Percentiles rank a stretch among this genome's conserved stretches.
Conservation (phyloP, 2,329 filamentous ascomycete genomes). For the Colletotrichum trifolii region DNA sequence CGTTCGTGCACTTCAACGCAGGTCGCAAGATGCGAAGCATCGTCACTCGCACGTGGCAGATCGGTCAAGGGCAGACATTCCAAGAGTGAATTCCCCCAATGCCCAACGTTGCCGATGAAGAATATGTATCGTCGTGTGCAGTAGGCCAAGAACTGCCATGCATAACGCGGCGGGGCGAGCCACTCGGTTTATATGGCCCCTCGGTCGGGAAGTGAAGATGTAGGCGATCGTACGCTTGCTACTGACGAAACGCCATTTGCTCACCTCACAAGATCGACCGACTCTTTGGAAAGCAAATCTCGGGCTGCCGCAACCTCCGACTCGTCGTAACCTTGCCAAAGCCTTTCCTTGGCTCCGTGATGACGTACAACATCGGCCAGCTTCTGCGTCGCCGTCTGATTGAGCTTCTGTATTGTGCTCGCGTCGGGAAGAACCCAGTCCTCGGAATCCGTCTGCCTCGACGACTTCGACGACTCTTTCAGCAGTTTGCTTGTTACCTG, state of each 20-base stretch:
- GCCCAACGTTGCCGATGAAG: conserved; percentile 8
- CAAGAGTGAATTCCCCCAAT: conserved; percentile 22
- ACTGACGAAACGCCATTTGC: background rate
- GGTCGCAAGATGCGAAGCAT: background rate
- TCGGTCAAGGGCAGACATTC: conserved; percentile 3
- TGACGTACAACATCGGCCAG: conserved; percentile 80
- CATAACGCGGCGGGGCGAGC: conserved; percentile 18
- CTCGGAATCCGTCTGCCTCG: conserved; percentile 60
- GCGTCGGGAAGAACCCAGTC: conserved; percentile 65
- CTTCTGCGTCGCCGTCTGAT: conserved; percentile 78
- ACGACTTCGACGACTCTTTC: conserved; percentile 52
- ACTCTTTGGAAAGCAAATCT: conserved; percentile 70
- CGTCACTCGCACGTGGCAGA: conserved; percentile 8
- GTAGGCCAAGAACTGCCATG: background rate
- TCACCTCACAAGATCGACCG: conserved; percentile 56
- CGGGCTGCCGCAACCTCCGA: conserved; percentile 78
- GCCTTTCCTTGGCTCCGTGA: conserved; percentile 67
- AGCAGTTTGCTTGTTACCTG: conserved; percentile 65
- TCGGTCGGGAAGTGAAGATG: conserved; percentile 11
- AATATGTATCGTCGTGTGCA: background rate
- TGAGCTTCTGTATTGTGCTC: conserved; percentile 73
- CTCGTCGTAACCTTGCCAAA: conserved; percentile 79
- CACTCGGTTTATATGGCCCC: conserved; percentile 11
- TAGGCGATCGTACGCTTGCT: conserved; percentile 4
- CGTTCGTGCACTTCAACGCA: no score